These are phyloP conservation scores for Penicillium antarcticum DNA, from an alignment of 495 filamentous ascomycete genomes.

Conservation along the genomic window DNA sequence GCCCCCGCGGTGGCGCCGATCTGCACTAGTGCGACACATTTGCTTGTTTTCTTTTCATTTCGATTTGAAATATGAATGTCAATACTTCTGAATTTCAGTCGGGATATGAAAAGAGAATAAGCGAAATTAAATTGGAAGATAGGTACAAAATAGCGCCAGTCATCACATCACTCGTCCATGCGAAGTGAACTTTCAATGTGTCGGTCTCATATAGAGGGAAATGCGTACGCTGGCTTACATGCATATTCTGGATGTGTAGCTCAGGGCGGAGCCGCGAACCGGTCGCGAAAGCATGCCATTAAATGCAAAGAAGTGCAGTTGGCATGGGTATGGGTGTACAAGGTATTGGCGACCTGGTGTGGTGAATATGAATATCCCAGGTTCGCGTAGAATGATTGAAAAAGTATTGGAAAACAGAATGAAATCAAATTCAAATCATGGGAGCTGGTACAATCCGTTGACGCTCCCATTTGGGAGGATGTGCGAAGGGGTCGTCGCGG, in stretches of 20 bases:
- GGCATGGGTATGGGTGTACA: background rate
- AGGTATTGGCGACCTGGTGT: background rate
- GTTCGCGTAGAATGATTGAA: background rate
- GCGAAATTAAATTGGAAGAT: too few relatives aligned
- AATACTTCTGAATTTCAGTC: too few relatives aligned
- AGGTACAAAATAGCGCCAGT: too few relatives aligned
- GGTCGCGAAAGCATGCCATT: slow-evolving; percentile 8
- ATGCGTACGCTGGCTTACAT: background rate
- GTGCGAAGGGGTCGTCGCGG: slow-evolving; percentile 19
- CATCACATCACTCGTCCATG: too few relatives aligned
- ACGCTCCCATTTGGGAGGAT: slow-evolving; percentile 21
- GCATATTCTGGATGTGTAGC: background rate
- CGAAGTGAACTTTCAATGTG: too few relatives aligned
- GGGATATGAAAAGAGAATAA: too few relatives aligned
- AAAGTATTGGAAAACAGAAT: background rate
- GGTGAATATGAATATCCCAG: background rate
- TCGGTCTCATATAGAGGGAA: too few relatives aligned
- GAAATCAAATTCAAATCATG: slow-evolving; percentile 16
- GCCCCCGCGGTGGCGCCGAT: too few relatives aligned
- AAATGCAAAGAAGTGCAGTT: background rate
- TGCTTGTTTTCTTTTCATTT: too few relatives aligned
- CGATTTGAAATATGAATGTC: too few relatives aligned
- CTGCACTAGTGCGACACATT: too few relatives aligned
- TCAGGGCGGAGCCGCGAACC: slow-evolving; percentile 20
- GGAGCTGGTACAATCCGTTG: slow-evolving; percentile 14